Base-by-base conservation (phyloP, 352 stramenopile species). In the Blastocystis sp. region DNA sequence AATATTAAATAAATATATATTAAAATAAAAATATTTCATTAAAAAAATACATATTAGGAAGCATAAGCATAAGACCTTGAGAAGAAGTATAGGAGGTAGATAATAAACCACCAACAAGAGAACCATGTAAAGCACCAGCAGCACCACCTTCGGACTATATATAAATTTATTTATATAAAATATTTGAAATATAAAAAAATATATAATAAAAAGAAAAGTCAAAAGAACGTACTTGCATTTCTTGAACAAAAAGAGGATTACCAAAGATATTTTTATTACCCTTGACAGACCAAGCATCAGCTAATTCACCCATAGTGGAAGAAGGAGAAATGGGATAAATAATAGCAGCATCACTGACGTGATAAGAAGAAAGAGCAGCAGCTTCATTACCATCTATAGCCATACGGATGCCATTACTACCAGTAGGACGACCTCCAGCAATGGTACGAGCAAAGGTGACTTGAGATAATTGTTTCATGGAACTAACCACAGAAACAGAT, bases 21-120 rank as follows among this genome's bases (percentile, higher is more conserved):
- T n/a, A n/a, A n/a, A n/a, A n/a, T n/a, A n/a, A n/a, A n/a, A n/a
- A n/a, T n/a, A n/a, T n/a, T n/a, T n/a, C n/a, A n/a, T n/a, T n/a
- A n/a, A n/a, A n/a, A n/a, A n/a, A n/a, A n/a, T n/a, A n/a, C n/a
- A n/a, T 69, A 42, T 70, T 78, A 32, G 76, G 75, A 42, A 81
- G 46, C 70, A 82, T 80, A 34, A 80, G 67, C 40, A 75, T 75
- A 59, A 82, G 68, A 59, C 72, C 75, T 67, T 82, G 76, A 67
- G 75, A 80, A 28, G 76, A 74, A 36, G 79, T 67, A 33, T 81
- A 66, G 27, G 68, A 75, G 1, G 76, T 33, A 1, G 72, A 70
- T 2, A 56, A 69, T 23, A 72, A 67, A 44, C 76, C 74, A 1
- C 74, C 72, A 0, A 72, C 70, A 41, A 81, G 67, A 24, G 75